Base-by-base conservation (phyloP, 441 rosid species). In the Croton setiger region DNA sequence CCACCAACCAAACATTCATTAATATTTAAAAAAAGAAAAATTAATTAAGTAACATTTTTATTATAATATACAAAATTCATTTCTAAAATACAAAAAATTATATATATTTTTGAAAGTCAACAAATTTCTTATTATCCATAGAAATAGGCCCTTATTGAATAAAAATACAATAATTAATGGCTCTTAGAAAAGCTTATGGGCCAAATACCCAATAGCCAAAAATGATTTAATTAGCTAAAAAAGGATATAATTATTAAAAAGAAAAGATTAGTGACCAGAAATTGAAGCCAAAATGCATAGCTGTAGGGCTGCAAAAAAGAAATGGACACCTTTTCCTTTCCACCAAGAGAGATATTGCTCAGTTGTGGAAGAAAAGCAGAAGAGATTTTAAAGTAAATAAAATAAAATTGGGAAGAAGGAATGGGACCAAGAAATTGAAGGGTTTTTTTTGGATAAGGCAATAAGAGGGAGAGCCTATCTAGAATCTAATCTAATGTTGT, bases 401-500 rank as follows among this genome's bases (percentile, higher is more conserved):
- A n/a, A n/a, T n/a, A 39, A 39, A 6, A 1, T 39, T 39, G 7
- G 7, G 10, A 14, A 17, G 4, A 12, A 5, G 2, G 27, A 23
- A 3, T 48, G 13, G 41, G 66, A 33, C 15, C 4, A 41, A 41
- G 20, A 48, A 39, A 58, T n/a, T n/a, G n/a, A n/a, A n/a, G n/a
- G 31, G 31, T 27, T 27, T 27, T 20, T 35, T 27, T 36, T 43
- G 49, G 84, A 82, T 72, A 76, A 20, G 70, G 70, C 66, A 49
- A 71, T 44, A 18, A 60, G 66, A 17, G 66, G 39, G 39, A 52
- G 5, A 47, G 39, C 66, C 44, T 74, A 48, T 68, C 67, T 54
- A 69, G 15, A 44, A 56, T 71, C 66, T 75, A 54, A 70, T 73
- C 72, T 55, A 31, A 31, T 67, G 80, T 35, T 67, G 60, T 66